phyloP scores from a whole-genome alignment of 768 basidiomycete genomes.

The Lactarius indigo region DNA sequence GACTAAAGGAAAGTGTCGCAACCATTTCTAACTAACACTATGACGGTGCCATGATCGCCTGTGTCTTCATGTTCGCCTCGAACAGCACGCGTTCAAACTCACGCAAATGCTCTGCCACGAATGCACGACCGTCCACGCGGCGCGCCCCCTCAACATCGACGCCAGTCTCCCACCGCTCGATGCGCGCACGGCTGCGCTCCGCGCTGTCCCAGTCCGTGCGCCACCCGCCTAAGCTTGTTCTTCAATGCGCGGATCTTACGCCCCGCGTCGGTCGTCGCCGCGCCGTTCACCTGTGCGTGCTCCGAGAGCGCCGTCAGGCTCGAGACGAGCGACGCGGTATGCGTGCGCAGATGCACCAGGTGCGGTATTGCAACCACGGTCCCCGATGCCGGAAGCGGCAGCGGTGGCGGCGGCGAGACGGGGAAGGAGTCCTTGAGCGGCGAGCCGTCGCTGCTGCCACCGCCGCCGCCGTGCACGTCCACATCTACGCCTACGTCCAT shows the following conservation, averaged over 20 bases:
- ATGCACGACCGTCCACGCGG: constrained; percentile 61
- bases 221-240: constrained; percentile 81
- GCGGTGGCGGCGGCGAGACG: constrained; percentile 39
- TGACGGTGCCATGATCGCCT: constrained; percentile 77
- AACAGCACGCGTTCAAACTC: constrained; percentile 71
- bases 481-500: constrained; percentile 31
- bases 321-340: constrained; percentile 69
- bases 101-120: constrained; percentile 74
- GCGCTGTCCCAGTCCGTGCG: constrained; percentile 81
- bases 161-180: constrained; percentile 80
- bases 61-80: constrained; percentile 73
- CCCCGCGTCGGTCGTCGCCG: constrained; percentile 79
- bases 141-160: constrained; percentile 41
- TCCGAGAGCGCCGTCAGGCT: constrained; percentile 79
- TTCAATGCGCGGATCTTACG: constrained; percentile 82
- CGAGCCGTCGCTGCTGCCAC: constrained; percentile 44
- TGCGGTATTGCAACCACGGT: constrained; percentile 62
- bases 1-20: neutral
- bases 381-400: constrained; percentile 38
- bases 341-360: constrained; percentile 64
- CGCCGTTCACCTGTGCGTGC: constrained; percentile 85
- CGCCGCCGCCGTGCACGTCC: constrained; percentile 48
- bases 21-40: constrained; percentile 21
- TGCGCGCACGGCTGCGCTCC: constrained; percentile 68
- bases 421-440: constrained; percentile 56